Conservation (phyloP, 2,329 filamentous ascomycete species). For the Phialocephala sp. region DNA sequence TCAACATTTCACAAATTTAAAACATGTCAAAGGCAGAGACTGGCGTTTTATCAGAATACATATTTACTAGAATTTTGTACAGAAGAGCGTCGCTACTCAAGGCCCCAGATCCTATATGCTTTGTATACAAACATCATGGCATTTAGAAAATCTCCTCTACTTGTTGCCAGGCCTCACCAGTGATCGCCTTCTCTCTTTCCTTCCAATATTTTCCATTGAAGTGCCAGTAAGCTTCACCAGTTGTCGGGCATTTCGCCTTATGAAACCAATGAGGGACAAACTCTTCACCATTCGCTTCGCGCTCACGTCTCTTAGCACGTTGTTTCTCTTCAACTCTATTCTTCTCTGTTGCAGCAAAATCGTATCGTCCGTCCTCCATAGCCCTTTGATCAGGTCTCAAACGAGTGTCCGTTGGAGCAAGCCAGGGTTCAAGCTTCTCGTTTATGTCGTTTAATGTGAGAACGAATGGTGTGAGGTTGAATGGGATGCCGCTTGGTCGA, state of each 20-base stretch:
- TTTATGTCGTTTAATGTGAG: conserved; percentile 92
- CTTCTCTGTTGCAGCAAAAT: conserved; percentile 91
- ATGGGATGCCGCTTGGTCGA: conserved; percentile 84
- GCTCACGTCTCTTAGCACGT: conserved; percentile 71
- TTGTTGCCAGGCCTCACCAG: conserved; percentile 40
- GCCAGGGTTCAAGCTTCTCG: conserved; percentile 74
- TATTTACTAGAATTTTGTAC: conserved; percentile 8
- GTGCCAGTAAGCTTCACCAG: conserved; percentile 89
- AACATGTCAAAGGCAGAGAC: no score
- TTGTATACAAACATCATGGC: neutral
- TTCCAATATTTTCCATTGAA: conserved; percentile 92
- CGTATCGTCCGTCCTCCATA: conserved; percentile 99
- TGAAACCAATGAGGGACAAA: conserved; percentile 87
- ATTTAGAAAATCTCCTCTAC: conserved; percentile 46
- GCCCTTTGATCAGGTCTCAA: conserved; percentile 92
- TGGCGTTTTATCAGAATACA: neutral
- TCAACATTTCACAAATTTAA: no score
- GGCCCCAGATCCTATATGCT: neutral
- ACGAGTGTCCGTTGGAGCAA: conserved; percentile 94
- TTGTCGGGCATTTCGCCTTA: conserved; percentile 74
- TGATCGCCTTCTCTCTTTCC: conserved; percentile 52
- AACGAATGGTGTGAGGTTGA: conserved; percentile 96
- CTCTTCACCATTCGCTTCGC: conserved; percentile 80
- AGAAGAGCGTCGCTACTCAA: neutral
- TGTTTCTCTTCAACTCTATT: conserved; percentile 93